Percentiles rank a stretch among this genome's conserved stretches.
phyloP scores from a whole-genome alignment of 495 filamentous ascomycete genomes.

The Aspergillus baeticus region DNA sequence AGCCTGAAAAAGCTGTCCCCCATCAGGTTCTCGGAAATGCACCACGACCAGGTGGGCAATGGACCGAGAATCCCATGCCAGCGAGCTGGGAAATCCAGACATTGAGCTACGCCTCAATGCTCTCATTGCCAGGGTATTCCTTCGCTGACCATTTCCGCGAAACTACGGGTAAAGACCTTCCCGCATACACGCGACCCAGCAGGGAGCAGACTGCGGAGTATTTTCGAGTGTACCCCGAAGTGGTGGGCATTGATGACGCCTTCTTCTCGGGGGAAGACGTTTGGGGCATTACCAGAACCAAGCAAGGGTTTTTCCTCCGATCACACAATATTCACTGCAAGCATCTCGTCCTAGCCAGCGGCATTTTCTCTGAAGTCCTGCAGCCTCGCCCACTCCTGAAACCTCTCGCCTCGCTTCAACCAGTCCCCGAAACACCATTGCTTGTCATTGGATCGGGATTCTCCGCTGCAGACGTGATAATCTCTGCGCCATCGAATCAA shows the following conservation, averaged over 20 bases:
- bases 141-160: slow-evolving; percentile 54
- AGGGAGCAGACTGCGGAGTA: slow-evolving; percentile 59
- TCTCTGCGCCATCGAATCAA: slow-evolving; percentile 48
- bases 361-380: slow-evolving; percentile 59
- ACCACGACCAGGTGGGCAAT: slow-evolving; percentile 57
- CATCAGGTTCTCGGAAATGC: slow-evolving; percentile 61
- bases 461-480: slow-evolving; percentile 63
- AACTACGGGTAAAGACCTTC: slow-evolving; percentile 41
- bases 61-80: slow-evolving; percentile 56
- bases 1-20: slow-evolving; percentile 50
- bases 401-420: slow-evolving; percentile 33
- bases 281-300: slow-evolving; percentile 42
- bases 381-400: slow-evolving; percentile 49
- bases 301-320: slow-evolving; percentile 50
- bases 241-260: slow-evolving; percentile 51
- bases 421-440: slow-evolving; percentile 31
- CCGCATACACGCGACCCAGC: slow-evolving; percentile 57
- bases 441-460: slow-evolving; percentile 66
- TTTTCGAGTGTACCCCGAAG: slow-evolving; percentile 53
- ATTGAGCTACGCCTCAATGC: slow-evolving; percentile 65
- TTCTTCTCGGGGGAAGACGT: slow-evolving; percentile 47
- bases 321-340: slow-evolving; percentile 57
- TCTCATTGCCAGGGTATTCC: slow-evolving; percentile 63
- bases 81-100: slow-evolving; percentile 59
- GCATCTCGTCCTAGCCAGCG: slow-evolving; percentile 62